A percentile compares a stretch with the other conserved stretches of the same genome.
Conservation (phyloP, 2,329 filamentous ascomycete genomes). For the Penicillium sp. region DNA sequence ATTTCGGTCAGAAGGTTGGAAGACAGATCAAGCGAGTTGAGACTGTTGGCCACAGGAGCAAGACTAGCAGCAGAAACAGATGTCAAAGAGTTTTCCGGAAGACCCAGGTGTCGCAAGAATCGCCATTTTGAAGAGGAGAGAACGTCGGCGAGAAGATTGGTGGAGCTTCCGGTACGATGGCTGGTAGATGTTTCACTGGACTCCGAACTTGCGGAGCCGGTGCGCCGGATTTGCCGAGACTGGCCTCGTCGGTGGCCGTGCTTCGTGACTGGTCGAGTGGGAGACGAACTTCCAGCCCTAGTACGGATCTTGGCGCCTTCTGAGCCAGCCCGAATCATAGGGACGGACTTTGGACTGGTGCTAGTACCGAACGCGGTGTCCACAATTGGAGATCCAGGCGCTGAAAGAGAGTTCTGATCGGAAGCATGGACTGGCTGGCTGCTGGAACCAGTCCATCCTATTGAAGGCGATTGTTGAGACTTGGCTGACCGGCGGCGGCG, state of each 20-base stretch:
- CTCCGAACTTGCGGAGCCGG: slow-evolving; percentile 87
- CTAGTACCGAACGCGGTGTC: slow-evolving; percentile 48
- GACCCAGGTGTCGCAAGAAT: slow-evolving; percentile 83
- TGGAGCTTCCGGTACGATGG: slow-evolving; percentile 61
- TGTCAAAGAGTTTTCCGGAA: slow-evolving; percentile 87
- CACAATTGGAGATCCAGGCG: slow-evolving; percentile 61
- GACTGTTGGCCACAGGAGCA: slow-evolving; percentile 75
- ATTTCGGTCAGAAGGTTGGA: slow-evolving; percentile 91
- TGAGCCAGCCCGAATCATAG: slow-evolving; percentile 58
- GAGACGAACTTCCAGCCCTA: slow-evolving; percentile 72
- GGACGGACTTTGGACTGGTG: slow-evolving; percentile 47
- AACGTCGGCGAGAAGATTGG: slow-evolving; percentile 69
- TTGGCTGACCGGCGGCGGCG: slow-evolving; percentile 84
- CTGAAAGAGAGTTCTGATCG: slow-evolving; percentile 63
- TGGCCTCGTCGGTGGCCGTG: slow-evolving; percentile 63
- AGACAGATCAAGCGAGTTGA: slow-evolving; percentile 89
- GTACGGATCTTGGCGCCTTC: slow-evolving; percentile 39
- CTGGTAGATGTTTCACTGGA: slow-evolving; percentile 62
- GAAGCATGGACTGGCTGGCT: slow-evolving; percentile 58
- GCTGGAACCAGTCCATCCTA: slow-evolving; percentile 61
- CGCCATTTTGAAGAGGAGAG: slow-evolving; percentile 89
- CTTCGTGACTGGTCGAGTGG: slow-evolving; percentile 70
- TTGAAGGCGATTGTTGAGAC: slow-evolving; percentile 72
- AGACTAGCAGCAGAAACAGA: slow-evolving; percentile 72
- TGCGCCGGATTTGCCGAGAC: slow-evolving; percentile 72